These are phyloP conservation scores for Claviceps pazoutovae DNA, from an alignment of 2,329 filamentous ascomycete species.

Conservation along the genomic window DNA sequence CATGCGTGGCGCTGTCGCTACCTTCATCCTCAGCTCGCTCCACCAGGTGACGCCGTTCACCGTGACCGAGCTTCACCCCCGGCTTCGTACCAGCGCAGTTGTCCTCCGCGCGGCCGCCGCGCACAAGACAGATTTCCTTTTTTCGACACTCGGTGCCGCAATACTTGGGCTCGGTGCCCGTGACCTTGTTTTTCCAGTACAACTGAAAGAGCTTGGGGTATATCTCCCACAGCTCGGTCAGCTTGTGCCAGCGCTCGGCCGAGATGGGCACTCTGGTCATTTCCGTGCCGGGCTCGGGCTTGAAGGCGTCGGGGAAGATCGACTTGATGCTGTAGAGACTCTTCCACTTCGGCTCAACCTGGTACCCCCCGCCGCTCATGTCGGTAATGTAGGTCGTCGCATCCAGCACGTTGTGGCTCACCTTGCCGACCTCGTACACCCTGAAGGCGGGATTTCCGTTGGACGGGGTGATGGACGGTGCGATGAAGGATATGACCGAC, in stretches of 20 bases:
- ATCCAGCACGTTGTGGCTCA: slow-evolving; percentile 27
- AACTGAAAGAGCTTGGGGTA: not conserved
- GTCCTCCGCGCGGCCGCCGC: slow-evolving; percentile 36
- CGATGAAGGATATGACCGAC: slow-evolving; percentile 35
- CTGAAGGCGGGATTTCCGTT: slow-evolving; percentile 42
- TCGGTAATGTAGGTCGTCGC: not conserved
- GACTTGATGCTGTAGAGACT: not conserved
- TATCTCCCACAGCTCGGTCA: not conserved
- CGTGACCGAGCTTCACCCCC: not conserved
- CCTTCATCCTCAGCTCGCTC: too few species aligned
- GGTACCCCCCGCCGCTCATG: not conserved
- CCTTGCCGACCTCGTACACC: slow-evolving; percentile 41
- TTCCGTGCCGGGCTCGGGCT: not conserved
- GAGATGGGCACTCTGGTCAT: not conserved
- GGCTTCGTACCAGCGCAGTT: slow-evolving; percentile 26
- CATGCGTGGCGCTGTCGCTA: not conserved
- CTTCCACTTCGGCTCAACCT: not conserved
- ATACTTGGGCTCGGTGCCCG: slow-evolving; percentile 23
- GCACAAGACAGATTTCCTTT: slow-evolving; percentile 35
- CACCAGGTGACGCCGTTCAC: not conserved
- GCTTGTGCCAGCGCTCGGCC: not conserved
- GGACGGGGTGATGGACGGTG: slow-evolving; percentile 38
- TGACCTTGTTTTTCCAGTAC: not conserved
- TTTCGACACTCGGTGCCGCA: slow-evolving; percentile 29
- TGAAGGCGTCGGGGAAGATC: not conserved